Evolutionary conservation across 2,329 filamentous ascomycete species (phyloP).

Genomic region (Cytospora mali): DNA sequence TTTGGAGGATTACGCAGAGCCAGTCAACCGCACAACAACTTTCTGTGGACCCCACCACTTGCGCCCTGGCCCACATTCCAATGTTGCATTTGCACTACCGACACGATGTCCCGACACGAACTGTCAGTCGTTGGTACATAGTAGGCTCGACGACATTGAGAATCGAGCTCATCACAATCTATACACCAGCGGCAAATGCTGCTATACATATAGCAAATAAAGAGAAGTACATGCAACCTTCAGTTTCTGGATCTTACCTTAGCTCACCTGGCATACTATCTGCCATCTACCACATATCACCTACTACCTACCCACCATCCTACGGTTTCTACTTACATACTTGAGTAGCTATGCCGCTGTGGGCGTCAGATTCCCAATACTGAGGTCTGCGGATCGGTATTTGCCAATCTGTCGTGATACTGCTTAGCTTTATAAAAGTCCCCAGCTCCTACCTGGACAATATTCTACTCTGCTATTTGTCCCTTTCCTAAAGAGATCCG

Average conservation of each 20-base stretch:
- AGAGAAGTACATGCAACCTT: not conserved
- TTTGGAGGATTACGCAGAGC: constrained; percentile 12
- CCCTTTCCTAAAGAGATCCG: too few species aligned
- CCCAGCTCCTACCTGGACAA: not conserved
- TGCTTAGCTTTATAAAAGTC: not conserved
- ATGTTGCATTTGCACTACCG: not conserved
- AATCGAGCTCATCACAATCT: not conserved
- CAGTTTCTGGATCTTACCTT: not conserved
- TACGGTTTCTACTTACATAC: too few species aligned
- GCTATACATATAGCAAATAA: not conserved
- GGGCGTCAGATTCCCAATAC: not conserved
- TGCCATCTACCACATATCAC: too few species aligned
- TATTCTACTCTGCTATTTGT: not conserved
- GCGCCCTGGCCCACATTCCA: not conserved
- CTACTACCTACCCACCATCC: too few species aligned
- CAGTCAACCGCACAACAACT: constrained; percentile 7
- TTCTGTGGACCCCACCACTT: constrained; percentile 2
- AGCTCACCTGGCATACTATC: too few species aligned
- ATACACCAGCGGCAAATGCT: not conserved
- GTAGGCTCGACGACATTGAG: not conserved
- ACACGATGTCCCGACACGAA: not conserved
- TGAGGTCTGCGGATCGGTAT: not conserved
- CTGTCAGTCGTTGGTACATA: not conserved
- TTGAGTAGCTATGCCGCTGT: not conserved
- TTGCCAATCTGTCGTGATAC: not conserved